A percentile compares a stretch with the other conserved stretches of the same genome.
Conservation (phyloP, 2,329 filamentous ascomycete species). For the Lachnellula suecica region DNA sequence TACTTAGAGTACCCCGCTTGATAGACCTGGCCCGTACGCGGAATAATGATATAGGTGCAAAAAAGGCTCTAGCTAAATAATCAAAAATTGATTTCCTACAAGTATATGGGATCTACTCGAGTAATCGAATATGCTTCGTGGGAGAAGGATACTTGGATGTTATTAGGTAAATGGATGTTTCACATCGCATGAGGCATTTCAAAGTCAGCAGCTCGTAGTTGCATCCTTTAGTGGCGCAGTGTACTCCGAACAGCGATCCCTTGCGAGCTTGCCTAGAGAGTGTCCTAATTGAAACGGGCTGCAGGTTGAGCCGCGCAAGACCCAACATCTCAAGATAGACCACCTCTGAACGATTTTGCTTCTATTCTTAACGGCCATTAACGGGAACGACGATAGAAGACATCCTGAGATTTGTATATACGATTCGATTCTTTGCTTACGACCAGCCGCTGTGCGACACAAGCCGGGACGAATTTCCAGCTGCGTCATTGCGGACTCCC, state of each 20-base stretch:
- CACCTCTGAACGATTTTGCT: neutral
- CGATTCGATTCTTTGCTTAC: neutral
- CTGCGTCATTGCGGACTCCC: constrained; percentile 9
- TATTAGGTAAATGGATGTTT: no score
- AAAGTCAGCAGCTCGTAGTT: neutral
- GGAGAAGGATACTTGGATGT: no score
- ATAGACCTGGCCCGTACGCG: neutral
- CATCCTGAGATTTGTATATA: neutral
- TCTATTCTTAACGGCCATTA: neutral
- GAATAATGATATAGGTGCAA: neutral
- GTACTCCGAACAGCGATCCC: no score
- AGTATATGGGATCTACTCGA: no score
- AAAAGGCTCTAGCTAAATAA: no score
- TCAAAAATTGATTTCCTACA: no score
- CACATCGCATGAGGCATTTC: neutral
- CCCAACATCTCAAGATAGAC: neutral
- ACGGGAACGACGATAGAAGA: neutral
- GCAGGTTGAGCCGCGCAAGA: constrained; percentile 8
- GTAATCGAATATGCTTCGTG: no score
- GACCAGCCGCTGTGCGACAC: neutral
- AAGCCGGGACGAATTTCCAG: neutral
- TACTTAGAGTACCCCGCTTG: neutral
- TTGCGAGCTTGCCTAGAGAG: neutral
- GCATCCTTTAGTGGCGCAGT: neutral
- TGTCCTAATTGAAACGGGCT: constrained; percentile 2